These are phyloP conservation scores for Fraxinus greggii DNA, from an alignment of 305 asterid species.

Conservation along the genomic window DNA sequence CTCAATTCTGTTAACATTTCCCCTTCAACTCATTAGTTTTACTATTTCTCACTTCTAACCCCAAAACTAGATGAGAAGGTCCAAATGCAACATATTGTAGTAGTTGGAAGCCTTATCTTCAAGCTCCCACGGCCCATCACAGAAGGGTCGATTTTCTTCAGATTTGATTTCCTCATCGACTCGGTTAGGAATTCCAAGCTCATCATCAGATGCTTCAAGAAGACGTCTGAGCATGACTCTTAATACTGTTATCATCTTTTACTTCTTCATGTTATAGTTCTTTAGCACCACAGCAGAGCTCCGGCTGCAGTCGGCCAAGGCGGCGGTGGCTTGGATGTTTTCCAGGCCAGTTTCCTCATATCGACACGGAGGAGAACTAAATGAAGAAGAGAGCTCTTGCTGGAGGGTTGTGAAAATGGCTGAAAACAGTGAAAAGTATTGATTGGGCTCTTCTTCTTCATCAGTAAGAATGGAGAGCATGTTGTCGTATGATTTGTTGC, in stretches of 20 bases:
- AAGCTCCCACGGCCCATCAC: constrained; percentile 48
- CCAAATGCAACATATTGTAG: constrained; percentile 43
- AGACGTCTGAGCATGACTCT: constrained; percentile 50
- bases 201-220: constrained; percentile 65
- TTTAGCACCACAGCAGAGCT: neutral
- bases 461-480: constrained; percentile 46
- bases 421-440: constrained; percentile 39
- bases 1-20: constrained; percentile 5
- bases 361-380: constrained; percentile 7
- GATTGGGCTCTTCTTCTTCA: constrained; percentile 28
- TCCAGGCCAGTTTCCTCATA: constrained; percentile 1
- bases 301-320: neutral
- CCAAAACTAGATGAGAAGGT: constrained; percentile 42
- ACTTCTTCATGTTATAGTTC: neutral
- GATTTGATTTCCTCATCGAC: constrained; percentile 21
- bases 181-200: constrained; percentile 53
- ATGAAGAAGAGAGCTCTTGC: constrained; percentile 40
- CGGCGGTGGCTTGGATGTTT: constrained; percentile 1
- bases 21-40: constrained; percentile 29
- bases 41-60: constrained; percentile 33
- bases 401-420: constrained; percentile 53
- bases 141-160: constrained; percentile 15
- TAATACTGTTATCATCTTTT: constrained; percentile 15
- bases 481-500: constrained; percentile 39
- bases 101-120: constrained; percentile 58